Conservation (phyloP, 2,329 filamentous ascomycete genomes). For the Sporothrix protearum region DNA sequence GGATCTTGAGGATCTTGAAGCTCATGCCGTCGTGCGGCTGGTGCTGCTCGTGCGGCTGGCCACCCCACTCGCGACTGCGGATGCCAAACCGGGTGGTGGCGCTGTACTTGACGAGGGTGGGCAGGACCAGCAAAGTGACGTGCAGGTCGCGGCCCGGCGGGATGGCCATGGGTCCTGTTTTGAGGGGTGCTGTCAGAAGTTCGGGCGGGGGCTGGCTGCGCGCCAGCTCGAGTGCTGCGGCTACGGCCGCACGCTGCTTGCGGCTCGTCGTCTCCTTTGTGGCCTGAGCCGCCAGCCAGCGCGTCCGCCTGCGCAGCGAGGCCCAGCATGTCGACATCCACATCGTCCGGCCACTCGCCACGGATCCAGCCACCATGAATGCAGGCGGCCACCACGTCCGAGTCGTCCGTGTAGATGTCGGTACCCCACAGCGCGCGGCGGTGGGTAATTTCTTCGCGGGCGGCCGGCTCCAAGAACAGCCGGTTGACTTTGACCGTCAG, state of each 20-base stretch:
- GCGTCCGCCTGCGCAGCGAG: conserved; percentile 42
- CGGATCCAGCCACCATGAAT: conserved; percentile 92
- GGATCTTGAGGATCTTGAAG: conserved; percentile 75
- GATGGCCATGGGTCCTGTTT: conserved; percentile 59
- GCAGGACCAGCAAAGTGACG: conserved; percentile 80
- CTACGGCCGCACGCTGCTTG: conserved; percentile 27
- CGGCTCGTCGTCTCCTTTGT: conserved; percentile 33
- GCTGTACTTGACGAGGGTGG: conserved; percentile 71
- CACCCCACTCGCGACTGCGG: conserved; percentile 72
- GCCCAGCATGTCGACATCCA: conserved; percentile 66
- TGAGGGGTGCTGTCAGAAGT: conserved; percentile 52
- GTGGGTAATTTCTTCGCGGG: conserved; percentile 78
- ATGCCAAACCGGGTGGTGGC: conserved; percentile 75
- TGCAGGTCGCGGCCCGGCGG: conserved; percentile 74
- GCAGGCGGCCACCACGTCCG: conserved; percentile 85
- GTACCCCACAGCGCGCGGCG: conserved; percentile 86
- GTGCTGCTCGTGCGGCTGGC: conserved; percentile 30
- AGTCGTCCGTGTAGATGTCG: conserved; percentile 93
- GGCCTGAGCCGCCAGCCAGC: conserved; percentile 12
- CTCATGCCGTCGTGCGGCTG: conserved; percentile 75
- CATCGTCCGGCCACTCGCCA: conserved; percentile 78
- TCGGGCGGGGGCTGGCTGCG: conserved; percentile 36
- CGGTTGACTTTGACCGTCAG: conserved; percentile 84
- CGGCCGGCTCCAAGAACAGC: conserved; percentile 64
- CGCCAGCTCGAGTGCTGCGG: conserved; percentile 28